Evolutionary conservation across 1,284 basidiomycete genomes (phyloP).

Genomic region (Ustilago trichophora): DNA sequence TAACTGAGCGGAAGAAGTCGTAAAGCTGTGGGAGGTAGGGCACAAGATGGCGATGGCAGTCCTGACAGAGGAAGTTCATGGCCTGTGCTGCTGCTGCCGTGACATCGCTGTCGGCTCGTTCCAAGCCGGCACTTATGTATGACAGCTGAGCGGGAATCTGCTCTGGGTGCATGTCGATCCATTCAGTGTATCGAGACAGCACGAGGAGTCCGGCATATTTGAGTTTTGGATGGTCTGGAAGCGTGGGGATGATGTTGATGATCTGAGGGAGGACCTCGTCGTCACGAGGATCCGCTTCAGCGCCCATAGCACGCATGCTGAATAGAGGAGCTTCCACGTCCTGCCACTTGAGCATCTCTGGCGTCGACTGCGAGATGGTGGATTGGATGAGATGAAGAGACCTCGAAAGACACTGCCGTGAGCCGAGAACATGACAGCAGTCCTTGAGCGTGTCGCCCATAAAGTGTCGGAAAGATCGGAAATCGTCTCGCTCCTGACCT

Average conservation of each 20-base stretch:
- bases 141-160: slow-evolving; percentile 87
- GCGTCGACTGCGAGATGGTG: slow-evolving; percentile 72
- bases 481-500: slow-evolving; percentile 89
- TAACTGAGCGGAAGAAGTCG: slow-evolving; percentile 82
- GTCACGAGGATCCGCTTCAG: slow-evolving; percentile 85
- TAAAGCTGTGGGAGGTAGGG: slow-evolving; percentile 91
- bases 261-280: slow-evolving; percentile 89
- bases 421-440: slow-evolving; percentile 92
- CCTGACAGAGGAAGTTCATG: slow-evolving; percentile 94
- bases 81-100: slow-evolving; percentile 94
- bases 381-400: slow-evolving; percentile 82
- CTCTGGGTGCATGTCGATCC: slow-evolving; percentile 88
- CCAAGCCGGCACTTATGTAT: slow-evolving; percentile 91
- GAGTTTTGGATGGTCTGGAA: slow-evolving; percentile 89
- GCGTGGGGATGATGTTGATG: slow-evolving; percentile 89
- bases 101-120: slow-evolving; percentile 72
- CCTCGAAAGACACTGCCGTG: slow-evolving; percentile 82
- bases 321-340: slow-evolving; percentile 97
- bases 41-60: slow-evolving; percentile 87
- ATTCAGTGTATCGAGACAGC: slow-evolving; percentile 94
- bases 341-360: slow-evolving; percentile 76
- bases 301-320: slow-evolving; percentile 98
- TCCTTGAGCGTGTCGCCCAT: slow-evolving; percentile 99
- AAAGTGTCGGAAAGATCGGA: slow-evolving; percentile 92
- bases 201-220: slow-evolving; percentile 95